Percentiles rank a stretch among this genome's conserved stretches.
Evolutionary conservation across 1,139 yeast species (phyloP).

Genomic region (Nakaseomyces nivariensis): DNA sequence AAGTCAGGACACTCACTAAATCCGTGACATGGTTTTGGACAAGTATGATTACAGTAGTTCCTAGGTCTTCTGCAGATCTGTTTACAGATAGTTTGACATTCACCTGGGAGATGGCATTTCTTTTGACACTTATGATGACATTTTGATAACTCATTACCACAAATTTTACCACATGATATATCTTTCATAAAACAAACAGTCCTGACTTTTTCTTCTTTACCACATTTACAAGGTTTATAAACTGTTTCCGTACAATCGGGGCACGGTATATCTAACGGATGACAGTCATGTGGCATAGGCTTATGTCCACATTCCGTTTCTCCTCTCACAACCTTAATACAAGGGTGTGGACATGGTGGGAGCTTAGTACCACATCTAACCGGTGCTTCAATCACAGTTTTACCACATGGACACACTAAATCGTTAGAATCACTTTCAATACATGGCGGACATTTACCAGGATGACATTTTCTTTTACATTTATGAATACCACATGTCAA

Average conservation of each 20-base stretch:
- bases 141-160: constrained; percentile 48
- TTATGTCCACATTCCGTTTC: constrained; percentile 65
- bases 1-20: constrained; percentile 42
- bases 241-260: constrained; percentile 71
- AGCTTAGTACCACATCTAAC: constrained; percentile 75
- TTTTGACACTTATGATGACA: constrained; percentile 62
- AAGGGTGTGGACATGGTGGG: constrained; percentile 61
- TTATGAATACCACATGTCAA: constrained; percentile 65
- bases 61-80: constrained; percentile 45
- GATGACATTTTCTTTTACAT: constrained; percentile 70
- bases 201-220: constrained; percentile 41
- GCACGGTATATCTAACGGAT: constrained; percentile 50
- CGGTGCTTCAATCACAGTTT: constrained; percentile 73
- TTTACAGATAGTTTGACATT: constrained; percentile 39
- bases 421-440: constrained; percentile 77
- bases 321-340: constrained; percentile 37
- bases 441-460: constrained; percentile 79
- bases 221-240: constrained; percentile 62
- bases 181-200: constrained; percentile 61
- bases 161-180: constrained; percentile 64
- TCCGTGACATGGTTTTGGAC: constrained; percentile 57
- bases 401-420: constrained; percentile 75
- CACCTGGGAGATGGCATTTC: constrained; percentile 36
- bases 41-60: constrained; percentile 51
- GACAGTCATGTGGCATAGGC: constrained; percentile 68